A percentile compares a stretch with the other conserved stretches of the same genome.
These are phyloP conservation scores for Chaetomium sp. DNA, from an alignment of 2,329 filamentous ascomycete genomes.

Conservation along the genomic window DNA sequence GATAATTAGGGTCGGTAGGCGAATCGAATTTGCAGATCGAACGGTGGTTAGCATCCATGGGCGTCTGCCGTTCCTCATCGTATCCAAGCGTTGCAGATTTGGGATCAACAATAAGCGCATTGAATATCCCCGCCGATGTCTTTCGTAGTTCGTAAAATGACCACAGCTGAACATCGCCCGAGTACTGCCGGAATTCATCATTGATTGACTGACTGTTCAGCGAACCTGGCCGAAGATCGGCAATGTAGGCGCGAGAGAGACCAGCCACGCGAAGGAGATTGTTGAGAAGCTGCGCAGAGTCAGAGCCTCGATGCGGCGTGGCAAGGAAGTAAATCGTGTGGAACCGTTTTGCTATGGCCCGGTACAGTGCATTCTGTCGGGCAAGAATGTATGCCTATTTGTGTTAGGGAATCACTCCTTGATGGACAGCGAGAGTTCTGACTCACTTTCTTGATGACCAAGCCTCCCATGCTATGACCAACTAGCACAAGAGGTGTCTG, in stretches of 20 bases:
- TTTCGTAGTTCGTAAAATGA: conserved; percentile 27
- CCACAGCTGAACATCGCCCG: conserved; percentile 20
- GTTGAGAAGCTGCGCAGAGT: conserved; percentile 24
- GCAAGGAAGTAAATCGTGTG: conserved; percentile 27
- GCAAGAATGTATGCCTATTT: conserved; percentile 25
- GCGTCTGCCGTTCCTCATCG: conserved; percentile 21
- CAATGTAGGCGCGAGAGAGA: conserved; percentile 19
- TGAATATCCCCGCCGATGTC: conserved; percentile 12
- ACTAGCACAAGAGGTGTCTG: conserved; percentile 11
- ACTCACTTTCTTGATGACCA: conserved; percentile 28
- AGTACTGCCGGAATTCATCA: conserved; percentile 23
- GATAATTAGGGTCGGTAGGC: conserved; percentile 23
- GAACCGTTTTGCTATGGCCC: conserved; percentile 19
- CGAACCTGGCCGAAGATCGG: conserved; percentile 22
- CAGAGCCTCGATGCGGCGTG: conserved; percentile 29
- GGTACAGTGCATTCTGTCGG: conserved; percentile 13
- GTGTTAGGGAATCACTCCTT: neutral
- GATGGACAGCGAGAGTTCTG: neutral
- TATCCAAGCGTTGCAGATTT: conserved; percentile 25
- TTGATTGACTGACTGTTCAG: conserved; percentile 23
- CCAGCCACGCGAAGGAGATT: conserved; percentile 21
- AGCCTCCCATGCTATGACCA: conserved; percentile 32
- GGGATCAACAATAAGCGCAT: conserved; percentile 22
- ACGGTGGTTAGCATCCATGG: conserved; percentile 27
- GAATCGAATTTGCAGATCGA: conserved; percentile 28